These are phyloP conservation scores for Auricularia sp. DNA, from an alignment of 768 basidiomycete genomes.

Conservation along the genomic window DNA sequence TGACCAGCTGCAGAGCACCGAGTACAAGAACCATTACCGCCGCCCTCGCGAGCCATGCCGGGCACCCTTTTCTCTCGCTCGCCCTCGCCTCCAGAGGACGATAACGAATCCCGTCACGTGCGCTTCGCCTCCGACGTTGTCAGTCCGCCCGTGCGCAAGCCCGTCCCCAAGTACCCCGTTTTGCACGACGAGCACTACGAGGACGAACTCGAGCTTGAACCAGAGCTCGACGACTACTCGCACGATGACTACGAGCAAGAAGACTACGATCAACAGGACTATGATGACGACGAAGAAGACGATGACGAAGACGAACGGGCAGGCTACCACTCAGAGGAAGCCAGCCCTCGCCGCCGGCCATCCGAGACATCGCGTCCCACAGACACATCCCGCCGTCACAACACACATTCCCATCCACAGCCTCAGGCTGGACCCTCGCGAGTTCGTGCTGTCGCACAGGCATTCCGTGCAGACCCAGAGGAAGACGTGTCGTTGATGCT, in stretches of 20 bases:
- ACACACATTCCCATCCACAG: constrained; percentile 23
- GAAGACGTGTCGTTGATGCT: constrained; percentile 44
- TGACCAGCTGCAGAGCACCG: background rate
- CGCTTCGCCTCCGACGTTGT: constrained; percentile 24
- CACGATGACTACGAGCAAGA: background rate
- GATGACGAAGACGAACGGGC: background rate
- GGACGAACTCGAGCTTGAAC: background rate
- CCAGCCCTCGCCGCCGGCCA: background rate
- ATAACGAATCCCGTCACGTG: constrained; percentile 23
- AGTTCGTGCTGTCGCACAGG: constrained; percentile 40
- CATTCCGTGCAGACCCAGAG: constrained; percentile 36
- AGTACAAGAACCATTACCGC: background rate
- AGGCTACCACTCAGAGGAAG: background rate
- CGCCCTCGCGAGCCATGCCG: constrained; percentile 58
- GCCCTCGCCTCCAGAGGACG: constrained; percentile 30
- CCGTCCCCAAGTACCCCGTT: background rate
- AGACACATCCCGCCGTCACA: background rate
- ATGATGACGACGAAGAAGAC: background rate
- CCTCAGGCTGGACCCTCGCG: constrained; percentile 26
- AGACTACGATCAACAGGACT: background rate
- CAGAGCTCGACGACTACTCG: background rate
- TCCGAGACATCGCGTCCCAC: background rate
- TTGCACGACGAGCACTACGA: background rate
- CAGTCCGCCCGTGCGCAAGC: constrained; percentile 5
- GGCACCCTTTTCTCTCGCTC: constrained; percentile 71